A percentile compares a stretch with the other conserved stretches of the same genome.
Evolutionary conservation across 2,329 filamentous ascomycete species (phyloP).

Genomic region (Botrytis sinoallii): DNA sequence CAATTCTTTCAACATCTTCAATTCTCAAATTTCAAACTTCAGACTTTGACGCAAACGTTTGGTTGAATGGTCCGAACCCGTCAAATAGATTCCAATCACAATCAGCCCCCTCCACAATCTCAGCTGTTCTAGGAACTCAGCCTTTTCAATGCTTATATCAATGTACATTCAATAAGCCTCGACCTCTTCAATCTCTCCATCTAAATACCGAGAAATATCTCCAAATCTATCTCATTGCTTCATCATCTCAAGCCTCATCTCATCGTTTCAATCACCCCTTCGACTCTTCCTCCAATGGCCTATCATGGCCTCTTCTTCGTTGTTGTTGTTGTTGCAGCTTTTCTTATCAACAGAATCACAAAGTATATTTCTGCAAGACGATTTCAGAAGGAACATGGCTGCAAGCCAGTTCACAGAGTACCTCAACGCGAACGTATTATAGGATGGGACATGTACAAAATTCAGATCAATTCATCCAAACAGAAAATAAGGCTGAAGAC

Average conservation of each 20-base stretch:
- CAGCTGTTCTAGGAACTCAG: not conserved
- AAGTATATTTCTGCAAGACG: conserved; percentile 7
- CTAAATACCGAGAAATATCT: conserved; percentile 3
- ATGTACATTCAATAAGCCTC: not conserved
- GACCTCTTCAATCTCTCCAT: not conserved
- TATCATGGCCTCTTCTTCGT: not conserved
- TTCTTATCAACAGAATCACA: not conserved
- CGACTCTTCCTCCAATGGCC: not conserved
- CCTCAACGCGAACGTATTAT: conserved; percentile 36
- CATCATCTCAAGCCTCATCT: not conserved
- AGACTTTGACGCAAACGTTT: not conserved
- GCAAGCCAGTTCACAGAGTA: conserved; percentile 29
- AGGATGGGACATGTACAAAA: conserved; percentile 30
- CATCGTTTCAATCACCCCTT: not conserved
- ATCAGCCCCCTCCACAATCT: not conserved
- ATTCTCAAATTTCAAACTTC: not conserved
- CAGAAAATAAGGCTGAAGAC: conserved; percentile 26
- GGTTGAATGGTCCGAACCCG: not conserved
- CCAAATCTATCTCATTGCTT: not conserved
- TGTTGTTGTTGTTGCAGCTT: not conserved
- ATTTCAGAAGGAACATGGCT: conserved; percentile 25
- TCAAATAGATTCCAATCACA: not conserved
- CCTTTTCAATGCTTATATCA: not conserved
- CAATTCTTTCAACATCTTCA: not conserved
- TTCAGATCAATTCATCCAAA: conserved; percentile 26